These are phyloP conservation scores for Areca catechu DNA, from an alignment of 176 grass and related monocot genomes.

Conservation along the genomic window DNA sequence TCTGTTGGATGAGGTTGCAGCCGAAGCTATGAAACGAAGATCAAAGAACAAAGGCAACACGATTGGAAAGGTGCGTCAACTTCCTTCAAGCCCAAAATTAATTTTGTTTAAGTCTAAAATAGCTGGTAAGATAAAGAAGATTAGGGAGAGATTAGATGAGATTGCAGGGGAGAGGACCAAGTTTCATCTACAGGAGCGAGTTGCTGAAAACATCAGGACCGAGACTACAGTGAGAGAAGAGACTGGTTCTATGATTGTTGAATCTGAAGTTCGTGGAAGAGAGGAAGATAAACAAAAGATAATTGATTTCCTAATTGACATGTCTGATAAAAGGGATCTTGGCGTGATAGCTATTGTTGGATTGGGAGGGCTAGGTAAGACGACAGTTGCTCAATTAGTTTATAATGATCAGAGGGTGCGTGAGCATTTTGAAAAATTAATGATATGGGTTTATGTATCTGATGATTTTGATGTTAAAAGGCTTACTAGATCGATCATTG, in stretches of 20 bases:
- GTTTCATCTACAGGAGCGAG: neutral
- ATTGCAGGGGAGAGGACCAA: neutral
- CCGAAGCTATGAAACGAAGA: neutral
- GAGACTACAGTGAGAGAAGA: neutral
- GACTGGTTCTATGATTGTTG: neutral
- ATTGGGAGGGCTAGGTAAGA: conserved; percentile 4
- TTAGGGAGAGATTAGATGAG: conserved; percentile 7
- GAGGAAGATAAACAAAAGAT: conserved; percentile 1
- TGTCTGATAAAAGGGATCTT: neutral
- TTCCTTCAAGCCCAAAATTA: neutral
- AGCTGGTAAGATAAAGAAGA: neutral
- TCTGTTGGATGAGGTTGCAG: neutral
- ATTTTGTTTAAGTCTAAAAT: neutral
- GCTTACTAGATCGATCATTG: neutral
- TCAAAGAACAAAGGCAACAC: too few relatives aligned
- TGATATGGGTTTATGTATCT: conserved; percentile 4
- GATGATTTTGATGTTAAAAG: neutral
- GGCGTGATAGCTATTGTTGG: neutral
- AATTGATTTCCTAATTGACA: neutral
- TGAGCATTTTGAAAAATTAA: neutral
- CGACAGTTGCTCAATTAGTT: conserved; percentile 1
- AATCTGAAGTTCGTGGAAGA: conserved; percentile 1
- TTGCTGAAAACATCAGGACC: neutral
- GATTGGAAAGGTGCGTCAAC: neutral
- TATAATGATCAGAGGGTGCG: conserved; percentile 1